phyloP scores from a whole-genome alignment of 169 alveolate species.

The Plasmodium blacklocki region DNA sequence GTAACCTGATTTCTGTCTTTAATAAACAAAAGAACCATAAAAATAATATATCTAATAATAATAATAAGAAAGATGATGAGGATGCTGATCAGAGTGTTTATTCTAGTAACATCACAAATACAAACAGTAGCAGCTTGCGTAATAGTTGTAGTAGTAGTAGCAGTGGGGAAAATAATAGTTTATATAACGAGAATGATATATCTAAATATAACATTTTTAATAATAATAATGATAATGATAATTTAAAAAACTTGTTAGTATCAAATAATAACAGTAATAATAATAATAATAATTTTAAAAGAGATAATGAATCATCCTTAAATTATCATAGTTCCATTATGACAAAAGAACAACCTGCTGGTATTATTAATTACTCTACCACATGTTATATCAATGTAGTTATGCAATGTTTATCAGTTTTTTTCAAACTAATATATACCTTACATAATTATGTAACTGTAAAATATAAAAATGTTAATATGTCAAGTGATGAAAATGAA shows the following conservation, averaged over 20 bases:
- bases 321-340: constrained; percentile 11
- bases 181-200: no score
- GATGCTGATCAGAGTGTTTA: constrained; percentile 1
- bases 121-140: constrained; percentile 18
- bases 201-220: not conserved
- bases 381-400: constrained; percentile 70
- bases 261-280: not conserved
- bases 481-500: constrained; percentile 62
- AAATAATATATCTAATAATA: no score
- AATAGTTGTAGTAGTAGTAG: constrained; percentile 49
- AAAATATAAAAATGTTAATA: constrained; percentile 35
- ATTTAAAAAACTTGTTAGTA: no score
- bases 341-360: constrained; percentile 61
- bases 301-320: constrained; percentile 16
- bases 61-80: not conserved
- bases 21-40: no score
- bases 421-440: constrained; percentile 36
- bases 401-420: constrained; percentile 43
- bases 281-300: constrained; percentile 12
- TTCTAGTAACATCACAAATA: constrained; percentile 36
- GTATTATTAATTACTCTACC: constrained; percentile 52
- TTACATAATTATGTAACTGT: constrained; percentile 58
- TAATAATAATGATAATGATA: not conserved
- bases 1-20: no score
- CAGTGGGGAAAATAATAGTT: constrained; percentile 13